Evolutionary conservation across 164 flowering plant species (phyloP), one percentile per base, ranked within the genome.

Genomic region (Cinnamomum chago): DNA sequence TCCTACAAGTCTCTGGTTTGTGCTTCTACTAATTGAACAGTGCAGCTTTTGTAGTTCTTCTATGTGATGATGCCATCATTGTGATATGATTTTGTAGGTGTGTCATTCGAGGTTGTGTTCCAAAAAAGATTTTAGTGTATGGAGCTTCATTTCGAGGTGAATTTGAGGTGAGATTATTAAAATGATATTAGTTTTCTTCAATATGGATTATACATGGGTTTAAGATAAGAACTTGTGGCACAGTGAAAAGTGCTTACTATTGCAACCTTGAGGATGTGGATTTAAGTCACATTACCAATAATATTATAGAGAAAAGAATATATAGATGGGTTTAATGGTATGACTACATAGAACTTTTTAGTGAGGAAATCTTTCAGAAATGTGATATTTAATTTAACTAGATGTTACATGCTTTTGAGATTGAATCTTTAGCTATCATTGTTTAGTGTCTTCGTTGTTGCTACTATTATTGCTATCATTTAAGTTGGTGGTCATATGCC

Each of bases 31-130:
- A 27, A 27, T 15, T 55, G 60, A 55, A 55, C n/a, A 55, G 60
- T 55, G 17, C 13, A 55, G 2, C 17, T 55, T 55, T 17, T 25
- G 50, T 20, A 18, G 47, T 33, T 25, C 17, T 30, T 67, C 47
- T n/a, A 67, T 50, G 15, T 50, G 3, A 72, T 55, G 27, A 68
- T 74, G 65, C 11, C 50, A 10, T 20, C 28, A 17, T 22, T 27
- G 2, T 14, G 22, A 52, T 74, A 5, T 76, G 70, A 15, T 72
- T 68, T 76, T 81, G 22, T 80, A 96, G 99, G 82, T 94, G 99
- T 83, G 99, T 96, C 13, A 87, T 96, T 79, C 97, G 99, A 75
- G 99, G 99, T 51, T 96, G 98, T 88, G 98, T 94, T 70, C 98
- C 99, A 22, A 94, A 96, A 80, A 96, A 94, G 88, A 96, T 96